Evolutionary conservation across 768 basidiomycete species (phyloP).

Genomic region (Crucibulum laeve): DNA sequence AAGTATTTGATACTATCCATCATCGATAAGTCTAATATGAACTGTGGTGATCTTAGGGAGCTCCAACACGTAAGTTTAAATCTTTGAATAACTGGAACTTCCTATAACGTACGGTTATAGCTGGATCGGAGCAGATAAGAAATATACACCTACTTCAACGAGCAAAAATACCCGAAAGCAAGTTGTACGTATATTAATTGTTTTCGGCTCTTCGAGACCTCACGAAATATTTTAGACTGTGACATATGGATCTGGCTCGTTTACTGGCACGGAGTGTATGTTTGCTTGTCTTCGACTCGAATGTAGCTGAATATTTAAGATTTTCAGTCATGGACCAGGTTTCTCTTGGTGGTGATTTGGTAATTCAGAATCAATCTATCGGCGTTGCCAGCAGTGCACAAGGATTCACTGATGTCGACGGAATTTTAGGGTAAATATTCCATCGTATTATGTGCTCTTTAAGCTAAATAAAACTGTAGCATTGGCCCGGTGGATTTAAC

Average conservation of each 20-base stretch:
- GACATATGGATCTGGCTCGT: conserved; percentile 49
- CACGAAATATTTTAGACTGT: conserved; percentile 30
- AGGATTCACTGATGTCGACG: conserved; percentile 33
- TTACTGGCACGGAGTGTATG: conserved; percentile 51
- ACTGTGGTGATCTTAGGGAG: conserved; percentile 18
- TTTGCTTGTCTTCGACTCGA: too few relatives aligned
- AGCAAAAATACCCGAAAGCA: conserved; percentile 28
- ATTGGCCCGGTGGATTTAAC: conserved; percentile 52
- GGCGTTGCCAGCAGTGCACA: conserved; percentile 32
- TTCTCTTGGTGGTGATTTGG: conserved; percentile 32
- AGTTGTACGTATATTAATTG: conserved; percentile 21
- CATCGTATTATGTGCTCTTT: not conserved
- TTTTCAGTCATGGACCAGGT: conserved; percentile 42
- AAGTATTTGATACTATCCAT: conserved; percentile 5
- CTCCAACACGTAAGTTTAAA: conserved; percentile 23
- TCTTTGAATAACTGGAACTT: not conserved
- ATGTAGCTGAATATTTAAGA: too few relatives aligned
- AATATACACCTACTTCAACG: conserved; percentile 41
- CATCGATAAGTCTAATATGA: not conserved
- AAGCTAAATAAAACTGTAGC: conserved; percentile 15
- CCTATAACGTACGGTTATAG: conserved; percentile 6
- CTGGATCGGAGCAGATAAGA: conserved; percentile 50
- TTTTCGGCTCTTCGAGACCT: conserved; percentile 3
- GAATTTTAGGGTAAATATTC: conserved; percentile 41
- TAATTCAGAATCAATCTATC: conserved; percentile 43